Evolutionary conservation across 495 filamentous ascomycete genomes (phyloP), one percentile per base, ranked within the genome.

Genomic region (Neurospora sp.): DNA sequence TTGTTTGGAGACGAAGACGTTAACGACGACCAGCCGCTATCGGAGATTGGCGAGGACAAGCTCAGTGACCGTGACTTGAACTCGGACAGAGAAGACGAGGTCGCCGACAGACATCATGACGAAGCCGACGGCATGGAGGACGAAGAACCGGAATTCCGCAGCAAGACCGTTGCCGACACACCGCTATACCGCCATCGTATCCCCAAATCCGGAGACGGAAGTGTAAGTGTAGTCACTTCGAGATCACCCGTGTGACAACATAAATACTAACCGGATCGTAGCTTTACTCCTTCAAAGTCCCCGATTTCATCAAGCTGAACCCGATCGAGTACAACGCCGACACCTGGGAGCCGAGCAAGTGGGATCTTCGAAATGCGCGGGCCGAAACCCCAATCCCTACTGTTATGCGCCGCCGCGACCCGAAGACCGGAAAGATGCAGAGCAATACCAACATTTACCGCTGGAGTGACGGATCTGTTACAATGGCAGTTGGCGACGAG

Each of bases 391-490:
- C 82, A 18, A 78, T 83, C 38, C 81, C 81, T 23, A 75, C 81
- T 6, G 78, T 83, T 62, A 81, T 84, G 35, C 84, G 81, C 74
- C 81, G 81, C 42, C 82, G 81, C 62, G 82, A 86, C 62, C 75
- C 79, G 0, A 78, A 79, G 35, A 85, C 83, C 0, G 81, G 81
- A 71, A 80, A 87, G 42, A 82, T 93, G 12, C 88, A 92, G 77
- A 94, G 92, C 42, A 96, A 96, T 79, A 87, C 93, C 7, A 88
- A 91, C 66, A 84, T 95, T 38, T 88, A 93, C 72, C 88, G 87
- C 74, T 97, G 93, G 93, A 92, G 91, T 73, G 93, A 97, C 77
- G 93, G 93, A 44, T 94, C 92, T 7, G 81, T 94, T 38, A 97
- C 94, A 18, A 84, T 98, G 11, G 89, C 88, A 0, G 79, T 89